Base-by-base conservation (phyloP, 805 yeast species). In the Saccharomycopsis fibuligera region DNA sequence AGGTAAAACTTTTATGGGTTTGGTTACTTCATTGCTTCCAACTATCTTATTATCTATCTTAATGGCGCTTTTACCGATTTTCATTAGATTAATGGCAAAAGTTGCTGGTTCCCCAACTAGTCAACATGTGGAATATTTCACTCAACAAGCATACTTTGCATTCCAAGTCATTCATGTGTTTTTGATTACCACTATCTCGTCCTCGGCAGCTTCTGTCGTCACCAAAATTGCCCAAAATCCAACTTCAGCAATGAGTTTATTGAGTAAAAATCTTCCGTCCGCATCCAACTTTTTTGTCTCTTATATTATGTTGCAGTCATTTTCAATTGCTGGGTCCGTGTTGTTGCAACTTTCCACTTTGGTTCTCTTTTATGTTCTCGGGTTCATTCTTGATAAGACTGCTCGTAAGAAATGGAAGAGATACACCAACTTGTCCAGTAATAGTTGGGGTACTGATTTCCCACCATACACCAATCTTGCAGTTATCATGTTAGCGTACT, bases 401-500 rank as follows among this genome's bases (percentile, higher is more conserved):
- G 78, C 82, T 30, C 72, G 91, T 62, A 81, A 81, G 68, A 81
- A 81, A 61, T 81, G 75, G 74, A 64, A 54, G 9, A 72, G 91
- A 61, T 85, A 78, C 63, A 66, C 69, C 19, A 68, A 65, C 2
- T 67, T 85, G 53, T 73, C 78, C 8, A 52, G 74, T 2, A 69
- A 76, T 61, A 64, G 70, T 9, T 85, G 88, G 86, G 95, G 95
- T 50, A 83, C 91, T 0, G 67, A 76, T 4, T 85, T 81, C 70
- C 93, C 95, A n/a, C 70, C 79, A 3, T 83, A 81, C 62, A 77
- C 86, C 52, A 81, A 79, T 61, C 74, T 85, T 64, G 82, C 82
- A 3, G 81, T 82, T 53, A 83, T 85, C 50, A 67, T 79, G 3
- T 70, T 85, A 53, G 76, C 88, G 0, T 85, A 82, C 60, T 66